Evolutionary conservation across 306 rosid genomes (phyloP), one percentile per base, ranked within the genome.

Genomic region (Lupinus albus): DNA sequence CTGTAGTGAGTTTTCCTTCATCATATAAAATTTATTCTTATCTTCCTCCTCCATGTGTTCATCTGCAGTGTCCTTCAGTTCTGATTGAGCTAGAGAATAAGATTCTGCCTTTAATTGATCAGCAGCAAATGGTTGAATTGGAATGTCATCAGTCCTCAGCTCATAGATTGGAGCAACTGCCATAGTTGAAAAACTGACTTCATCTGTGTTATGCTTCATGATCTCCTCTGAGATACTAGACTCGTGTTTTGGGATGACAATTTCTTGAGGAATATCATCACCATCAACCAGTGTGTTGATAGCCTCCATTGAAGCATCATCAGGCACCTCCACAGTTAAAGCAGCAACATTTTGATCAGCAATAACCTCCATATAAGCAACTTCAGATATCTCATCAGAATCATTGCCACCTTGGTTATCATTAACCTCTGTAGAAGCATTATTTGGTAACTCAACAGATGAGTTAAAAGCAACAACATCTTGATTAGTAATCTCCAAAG

Each of bases 11-110:
- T 53, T 71, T 54, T 38, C 80, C 81, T 78, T 72, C 86, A 44
- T 47, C 63, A 5, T n/a, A 51, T 36, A 15, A 52, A 16, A 14
- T 41, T 41, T 44, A 2, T 6, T 35, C 56, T 30, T 17, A 42
- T 41, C 42, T 0, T 51, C 42, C 7, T 16, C 49, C 25, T 32
- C 70, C 10, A 21, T 65, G 47, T 3, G 13, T 64, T 78, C 77
- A 49, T 28, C 12, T 5, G 72, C 39, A 33, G 63, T 46, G 13
- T 69, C 63, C n/a, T 64, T 39, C 20, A 78, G 48, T 28, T 48
- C 32, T 5, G 68, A 54, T 58, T 41, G 21, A 16, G 75, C 39
- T n/a, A 83, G 88, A 54, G 82, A 83, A 16, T 81, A 84, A 4
- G 81, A 80, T 69, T 79, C 82, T 11, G 18, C 73, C 4, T 79